Evolutionary conservation across 257 asterid species (phyloP).

Genomic region (Solanum sejunctum): DNA sequence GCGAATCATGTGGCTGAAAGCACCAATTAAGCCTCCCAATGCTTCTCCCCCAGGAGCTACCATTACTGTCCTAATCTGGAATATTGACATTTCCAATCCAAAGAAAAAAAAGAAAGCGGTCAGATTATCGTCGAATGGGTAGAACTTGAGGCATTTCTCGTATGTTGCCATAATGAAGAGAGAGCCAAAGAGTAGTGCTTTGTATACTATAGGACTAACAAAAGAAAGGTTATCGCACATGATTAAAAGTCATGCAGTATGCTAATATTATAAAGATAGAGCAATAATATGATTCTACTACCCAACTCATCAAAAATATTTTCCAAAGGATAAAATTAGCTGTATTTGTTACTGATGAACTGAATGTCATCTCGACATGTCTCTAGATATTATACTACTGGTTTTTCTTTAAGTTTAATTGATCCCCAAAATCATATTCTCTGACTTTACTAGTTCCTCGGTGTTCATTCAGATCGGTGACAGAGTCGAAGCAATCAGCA

Average conservation of each 20-base stretch:
- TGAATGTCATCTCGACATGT: neutral
- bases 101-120: neutral
- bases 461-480: neutral
- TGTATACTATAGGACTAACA: neutral
- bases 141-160: neutral
- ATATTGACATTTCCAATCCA: neutral
- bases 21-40: constrained; percentile 74
- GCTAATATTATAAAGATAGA: neutral
- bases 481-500: neutral
- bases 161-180: neutral
- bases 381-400: neutral
- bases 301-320: neutral
- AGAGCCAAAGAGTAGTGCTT: neutral
- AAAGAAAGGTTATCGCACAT: neutral
- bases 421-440: neutral
- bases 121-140: neutral
- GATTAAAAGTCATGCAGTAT: neutral
- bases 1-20: constrained; percentile 69
- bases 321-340: neutral
- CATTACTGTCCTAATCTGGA: constrained; percentile 94
- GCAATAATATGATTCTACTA: neutral
- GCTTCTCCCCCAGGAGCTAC: constrained; percentile 99
- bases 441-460: neutral
- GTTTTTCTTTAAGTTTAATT: neutral
- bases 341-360: neutral